Evolutionary conservation across 1,284 basidiomycete species (phyloP).

Genomic region (Melampsora americana): DNA sequence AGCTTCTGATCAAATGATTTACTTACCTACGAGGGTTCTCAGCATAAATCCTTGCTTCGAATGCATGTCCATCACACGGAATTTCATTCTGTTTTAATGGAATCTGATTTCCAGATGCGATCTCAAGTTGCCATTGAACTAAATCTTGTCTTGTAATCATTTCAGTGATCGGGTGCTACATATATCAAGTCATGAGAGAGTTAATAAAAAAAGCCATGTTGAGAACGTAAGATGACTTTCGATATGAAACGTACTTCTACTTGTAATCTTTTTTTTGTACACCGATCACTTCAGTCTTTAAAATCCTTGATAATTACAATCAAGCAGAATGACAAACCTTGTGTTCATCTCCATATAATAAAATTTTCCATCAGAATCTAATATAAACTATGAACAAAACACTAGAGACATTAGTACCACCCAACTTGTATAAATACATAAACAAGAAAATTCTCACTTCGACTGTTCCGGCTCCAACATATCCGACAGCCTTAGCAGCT

Average conservation of each 20-base stretch:
- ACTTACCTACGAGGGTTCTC: conserved; percentile 76
- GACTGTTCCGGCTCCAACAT: conserved; percentile 85
- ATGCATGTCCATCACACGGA: conserved; percentile 82
- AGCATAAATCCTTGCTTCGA: conserved; percentile 94
- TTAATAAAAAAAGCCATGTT: not conserved
- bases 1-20: not conserved
- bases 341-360: conserved; percentile 97
- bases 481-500: conserved; percentile 83
- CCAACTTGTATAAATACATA: not conserved
- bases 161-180: conserved; percentile 81
- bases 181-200: conserved; percentile 6
- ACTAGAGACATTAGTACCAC: not conserved
- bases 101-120: conserved; percentile 81
- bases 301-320: not conserved
- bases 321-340: conserved; percentile 54
- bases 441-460: conserved; percentile 52
- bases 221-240: not conserved
- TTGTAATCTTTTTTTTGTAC: conserved; percentile 23
- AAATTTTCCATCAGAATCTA: conserved; percentile 77
- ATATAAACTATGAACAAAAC: conserved; percentile 66
- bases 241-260: conserved; percentile 63
- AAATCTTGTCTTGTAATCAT: conserved; percentile 90
- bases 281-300: not conserved
- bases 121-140: conserved; percentile 89
- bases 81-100: conserved; percentile 73